phyloP scores from a whole-genome alignment of 2,329 filamentous ascomycete genomes.

The Annulohypoxylon truncatum region DNA sequence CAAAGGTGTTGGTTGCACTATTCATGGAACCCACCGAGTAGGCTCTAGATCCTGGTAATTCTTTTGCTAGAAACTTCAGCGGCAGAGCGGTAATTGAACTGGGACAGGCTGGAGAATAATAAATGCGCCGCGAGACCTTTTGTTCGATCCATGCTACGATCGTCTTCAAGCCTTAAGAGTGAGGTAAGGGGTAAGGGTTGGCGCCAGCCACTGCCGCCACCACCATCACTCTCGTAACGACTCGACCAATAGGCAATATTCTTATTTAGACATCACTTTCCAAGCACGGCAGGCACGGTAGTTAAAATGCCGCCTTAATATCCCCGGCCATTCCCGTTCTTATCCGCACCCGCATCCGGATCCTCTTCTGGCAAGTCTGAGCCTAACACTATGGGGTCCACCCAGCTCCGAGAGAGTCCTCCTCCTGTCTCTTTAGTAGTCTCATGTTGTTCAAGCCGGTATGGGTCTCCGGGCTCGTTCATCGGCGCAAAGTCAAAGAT shows the following conservation, averaged over 20 bases:
- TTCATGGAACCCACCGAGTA: background rate
- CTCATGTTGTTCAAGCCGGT: conserved; percentile 60
- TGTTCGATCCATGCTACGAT: background rate
- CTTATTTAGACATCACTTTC: background rate
- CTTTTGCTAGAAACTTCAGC: conserved; percentile 5
- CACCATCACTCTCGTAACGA: background rate
- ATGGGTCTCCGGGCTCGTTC: conserved; percentile 45
- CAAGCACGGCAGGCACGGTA: background rate
- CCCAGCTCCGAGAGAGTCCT: conserved; percentile 62
- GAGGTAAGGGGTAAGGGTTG: background rate
- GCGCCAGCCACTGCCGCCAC: background rate
- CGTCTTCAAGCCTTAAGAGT: background rate
- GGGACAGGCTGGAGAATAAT: background rate
- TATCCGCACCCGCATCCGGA: conserved; percentile 33
- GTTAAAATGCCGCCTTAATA: conserved; percentile 22
- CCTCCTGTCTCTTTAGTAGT: conserved; percentile 60
- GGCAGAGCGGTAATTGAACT: conserved; percentile 25
- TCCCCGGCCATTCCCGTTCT: conserved; percentile 17
- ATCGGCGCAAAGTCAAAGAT: conserved; percentile 64
- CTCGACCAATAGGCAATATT: background rate
- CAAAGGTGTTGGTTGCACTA: background rate
- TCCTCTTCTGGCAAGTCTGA: conserved; percentile 53
- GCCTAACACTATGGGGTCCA: conserved; percentile 54
- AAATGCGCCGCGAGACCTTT: conserved; percentile 4
- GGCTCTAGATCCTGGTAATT: background rate